Evolutionary conservation across 345 rosid species (phyloP).

Genomic region (Brassica napus): Da-Ae NC_063443.1:2370501-2371000

Average conservation of each 20-base stretch:
- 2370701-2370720: not conserved
- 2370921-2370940: not conserved
- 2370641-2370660: not conserved
- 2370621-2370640: not conserved
- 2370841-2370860: not conserved
- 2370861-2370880: not conserved
- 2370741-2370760: not conserved
- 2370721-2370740: not conserved
- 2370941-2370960: not conserved
- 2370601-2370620: not conserved
- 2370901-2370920: not conserved
- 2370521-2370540: constrained; percentile 28
- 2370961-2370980: not conserved
- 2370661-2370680: not conserved
- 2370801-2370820: not conserved
- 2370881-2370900: not conserved
- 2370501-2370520: constrained; percentile 28
- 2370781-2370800: not conserved
- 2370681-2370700: not conserved
- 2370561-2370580: constrained; percentile 25
- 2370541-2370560: not conserved
- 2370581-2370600: not conserved
- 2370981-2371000: constrained; percentile 20
- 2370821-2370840: not conserved
- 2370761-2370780: not conserved